Base-by-base conservation (phyloP, 2,329 filamentous ascomycete genomes). In the Paraphaeosphaeria sporulosa region DNA sequence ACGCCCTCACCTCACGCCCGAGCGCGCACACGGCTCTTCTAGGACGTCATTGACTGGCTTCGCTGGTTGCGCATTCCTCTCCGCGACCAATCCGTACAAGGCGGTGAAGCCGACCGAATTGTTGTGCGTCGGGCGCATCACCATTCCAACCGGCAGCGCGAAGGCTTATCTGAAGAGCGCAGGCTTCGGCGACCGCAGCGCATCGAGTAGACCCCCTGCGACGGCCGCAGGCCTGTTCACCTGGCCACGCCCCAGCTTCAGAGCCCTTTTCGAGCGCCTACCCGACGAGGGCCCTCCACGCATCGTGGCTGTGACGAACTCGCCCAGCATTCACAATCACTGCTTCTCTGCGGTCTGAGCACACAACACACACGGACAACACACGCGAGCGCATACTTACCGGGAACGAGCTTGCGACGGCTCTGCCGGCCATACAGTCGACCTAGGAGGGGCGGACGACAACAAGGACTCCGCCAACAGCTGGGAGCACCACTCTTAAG, bases 401-500 rank as follows among this genome's bases (percentile, higher is more conserved):
- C 23, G 19, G 9, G 23, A 25, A 46, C 40, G 58, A 53, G 53
- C 52, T 30, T 57, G 54, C 42, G 50, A 40, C 50, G 21, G 42
- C 40, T 30, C 32, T 55, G 51, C 13, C 52, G 21, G 42, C n/a
- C 19, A 55, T 32, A 43, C n/a, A 40, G 27, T 12, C 30, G 25
- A 17, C 12, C 44, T 36, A 59, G 19, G 52, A 61, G 56, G 38
- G 55, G 21, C 47, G 59, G 59, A 58, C 59, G 56, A 58, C 59
- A 56, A 46, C 30, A 55, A 44, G 57, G 57, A 48, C 34, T 52
- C 43, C 60, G 59, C 46, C 61, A 67, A 42, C 59, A 57, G 55
- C 50, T 54, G 48, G 49, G 59, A 52, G 19, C 58, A 67, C 67
- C 58, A 69, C 64, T 61, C 59, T 50, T 51, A 61, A 60, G 51